phyloP scores from a whole-genome alignment of 139 green algal genomes.

The Coccomyxa sp. region DNA sequence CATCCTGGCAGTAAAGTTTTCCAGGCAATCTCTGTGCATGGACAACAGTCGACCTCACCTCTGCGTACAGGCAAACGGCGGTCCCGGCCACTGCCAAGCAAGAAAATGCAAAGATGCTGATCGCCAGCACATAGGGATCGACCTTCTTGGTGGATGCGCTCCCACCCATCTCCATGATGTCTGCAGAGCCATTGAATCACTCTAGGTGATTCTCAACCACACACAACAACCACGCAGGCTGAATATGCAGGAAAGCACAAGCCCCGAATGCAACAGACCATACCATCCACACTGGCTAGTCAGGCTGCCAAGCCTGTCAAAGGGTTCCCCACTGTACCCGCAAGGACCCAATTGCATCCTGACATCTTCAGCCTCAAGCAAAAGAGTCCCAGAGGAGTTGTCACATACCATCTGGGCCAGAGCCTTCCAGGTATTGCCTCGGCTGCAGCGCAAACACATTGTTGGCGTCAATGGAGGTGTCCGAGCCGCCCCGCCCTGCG shows the following conservation, averaged over 20 bases:
- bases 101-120: conserved; percentile 43
- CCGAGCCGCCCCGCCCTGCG: conserved; percentile 50
- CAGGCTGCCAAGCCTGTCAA: not conserved
- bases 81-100: conserved; percentile 55
- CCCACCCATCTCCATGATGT: not conserved
- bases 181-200: not conserved
- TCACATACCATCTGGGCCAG: not conserved
- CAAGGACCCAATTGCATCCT: not conserved
- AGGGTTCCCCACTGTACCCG: no score
- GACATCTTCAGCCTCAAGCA: no score
- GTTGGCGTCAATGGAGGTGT: conserved; percentile 89
- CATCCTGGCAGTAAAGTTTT: no score
- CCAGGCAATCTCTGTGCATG: no score
- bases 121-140: conserved; percentile 37
- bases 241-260: not conserved
- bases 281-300: not conserved
- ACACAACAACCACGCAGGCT: not conserved
- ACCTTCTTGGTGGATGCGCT: not conserved
- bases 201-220: no score
- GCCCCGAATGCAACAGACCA: not conserved
- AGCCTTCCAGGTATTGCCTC: conserved; percentile 78
- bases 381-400: not conserved
- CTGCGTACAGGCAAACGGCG: conserved; percentile 57
- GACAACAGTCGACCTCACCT: no score
- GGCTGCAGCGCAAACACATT: conserved; percentile 90